Conservation (phyloP, 345 rosid species). For the Balakata baccata region DNA sequence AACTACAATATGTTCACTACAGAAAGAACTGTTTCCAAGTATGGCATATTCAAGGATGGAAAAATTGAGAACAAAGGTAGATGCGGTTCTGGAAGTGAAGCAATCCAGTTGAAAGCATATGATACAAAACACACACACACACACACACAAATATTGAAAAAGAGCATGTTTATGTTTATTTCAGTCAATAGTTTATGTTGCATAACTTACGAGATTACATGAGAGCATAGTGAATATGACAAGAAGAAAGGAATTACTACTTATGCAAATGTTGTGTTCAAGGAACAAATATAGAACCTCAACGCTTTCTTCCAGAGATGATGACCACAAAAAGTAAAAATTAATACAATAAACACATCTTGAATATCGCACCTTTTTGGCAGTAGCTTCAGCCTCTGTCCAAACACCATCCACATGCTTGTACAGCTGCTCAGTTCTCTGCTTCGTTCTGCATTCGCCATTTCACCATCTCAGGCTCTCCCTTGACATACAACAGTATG, state of each 20-base stretch:
- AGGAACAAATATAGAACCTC: neutral
- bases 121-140: neutral
- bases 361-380: conserved; percentile 68
- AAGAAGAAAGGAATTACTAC: neutral
- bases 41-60: neutral
- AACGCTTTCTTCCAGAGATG: too few relatives aligned
- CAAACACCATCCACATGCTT: conserved; percentile 80
- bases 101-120: neutral
- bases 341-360: neutral
- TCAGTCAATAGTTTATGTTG: neutral
- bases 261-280: neutral
- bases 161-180: neutral
- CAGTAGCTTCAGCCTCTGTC: conserved; percentile 89
- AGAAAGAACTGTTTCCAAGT: neutral
- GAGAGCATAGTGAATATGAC: neutral
- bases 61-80: neutral
- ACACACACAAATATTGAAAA: neutral
- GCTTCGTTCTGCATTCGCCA: conserved; percentile 85
- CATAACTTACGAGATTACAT: neutral
- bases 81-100: neutral
- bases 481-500: conserved; percentile 57
- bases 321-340: neutral
- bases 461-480: conserved; percentile 69
- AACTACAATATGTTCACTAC: neutral
- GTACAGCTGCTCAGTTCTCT: conserved; percentile 83